phyloP scores from a whole-genome alignment of 208 protist species.

The Acanthamoeba rhysodes region DNA sequence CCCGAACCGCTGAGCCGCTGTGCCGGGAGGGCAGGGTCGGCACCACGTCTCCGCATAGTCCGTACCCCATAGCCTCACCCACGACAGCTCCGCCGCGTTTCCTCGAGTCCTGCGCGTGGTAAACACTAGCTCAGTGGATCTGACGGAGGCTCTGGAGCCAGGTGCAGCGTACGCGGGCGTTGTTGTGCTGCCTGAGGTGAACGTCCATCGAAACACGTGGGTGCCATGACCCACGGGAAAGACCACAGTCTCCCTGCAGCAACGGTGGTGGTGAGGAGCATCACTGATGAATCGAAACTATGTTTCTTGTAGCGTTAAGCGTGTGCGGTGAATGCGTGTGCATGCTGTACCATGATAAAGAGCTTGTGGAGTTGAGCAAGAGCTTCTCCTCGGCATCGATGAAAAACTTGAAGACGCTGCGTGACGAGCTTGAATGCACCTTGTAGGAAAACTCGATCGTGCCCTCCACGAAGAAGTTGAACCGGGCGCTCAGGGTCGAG shows the following conservation, averaged over 20 bases:
- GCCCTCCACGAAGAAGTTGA: conserved; percentile 60
- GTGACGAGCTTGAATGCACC: conserved; percentile 17
- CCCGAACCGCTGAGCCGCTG: neutral
- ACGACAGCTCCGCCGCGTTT: neutral
- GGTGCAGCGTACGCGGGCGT: neutral
- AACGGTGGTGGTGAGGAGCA: neutral
- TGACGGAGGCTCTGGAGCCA: neutral
- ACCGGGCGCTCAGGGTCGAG: neutral
- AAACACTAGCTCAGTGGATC: neutral
- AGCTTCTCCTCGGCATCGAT: conserved; percentile 28
- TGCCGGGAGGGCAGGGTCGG: neutral
- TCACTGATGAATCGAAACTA: neutral
- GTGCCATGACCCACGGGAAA: conserved; percentile 19
- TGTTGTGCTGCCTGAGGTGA: neutral
- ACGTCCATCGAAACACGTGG: conserved; percentile 29
- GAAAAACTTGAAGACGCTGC: neutral
- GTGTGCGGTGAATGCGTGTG: neutral
- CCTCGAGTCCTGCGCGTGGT: neutral
- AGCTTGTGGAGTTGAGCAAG: neutral
- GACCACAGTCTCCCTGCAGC: neutral
- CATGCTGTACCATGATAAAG: neutral
- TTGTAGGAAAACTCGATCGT: conserved; percentile 42
- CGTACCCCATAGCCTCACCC: conserved; percentile 19
- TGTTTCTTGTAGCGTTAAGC: neutral
- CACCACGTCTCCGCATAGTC: conserved; percentile 57